phyloP scores from a whole-genome alignment of 2,329 filamentous ascomycete species.

The Aspergillus carbonarius region DNA sequence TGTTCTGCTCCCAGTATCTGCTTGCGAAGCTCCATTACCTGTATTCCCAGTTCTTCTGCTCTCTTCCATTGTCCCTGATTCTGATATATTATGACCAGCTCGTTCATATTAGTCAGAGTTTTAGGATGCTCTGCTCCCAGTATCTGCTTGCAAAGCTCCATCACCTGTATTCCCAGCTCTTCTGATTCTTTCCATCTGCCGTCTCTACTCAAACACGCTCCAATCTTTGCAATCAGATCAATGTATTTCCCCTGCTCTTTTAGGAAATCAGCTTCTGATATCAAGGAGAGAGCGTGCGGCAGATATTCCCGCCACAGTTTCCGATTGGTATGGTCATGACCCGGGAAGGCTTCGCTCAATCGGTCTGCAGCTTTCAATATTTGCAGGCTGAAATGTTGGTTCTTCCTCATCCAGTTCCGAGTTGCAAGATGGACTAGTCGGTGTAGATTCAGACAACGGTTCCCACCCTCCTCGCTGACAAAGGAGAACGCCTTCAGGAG shows the following conservation, averaged over 20 bases:
- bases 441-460: slow-evolving; percentile 25
- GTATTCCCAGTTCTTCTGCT: neutral
- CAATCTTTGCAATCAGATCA: neutral
- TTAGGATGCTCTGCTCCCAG: neutral
- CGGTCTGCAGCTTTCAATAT: slow-evolving; percentile 1
- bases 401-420: slow-evolving; percentile 25
- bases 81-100: neutral
- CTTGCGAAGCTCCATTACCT: neutral
- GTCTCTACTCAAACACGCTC: neutral
- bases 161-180: neutral
- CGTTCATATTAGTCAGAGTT: neutral
- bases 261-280: neutral
- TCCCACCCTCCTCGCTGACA: slow-evolving; percentile 5
- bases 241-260: neutral
- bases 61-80: neutral
- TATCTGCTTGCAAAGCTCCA: neutral
- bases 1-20: neutral
- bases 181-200: neutral
- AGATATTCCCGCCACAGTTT: neutral
- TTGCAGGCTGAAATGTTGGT: neutral
- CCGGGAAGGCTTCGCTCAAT: slow-evolving; percentile 14
- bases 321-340: slow-evolving; percentile 10
- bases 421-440: slow-evolving; percentile 33
- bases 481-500: slow-evolving; percentile 25
- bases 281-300: neutral